phyloP scores from a whole-genome alignment of 2,329 filamentous ascomycete genomes.

The Metarhizium humberi region DNA sequence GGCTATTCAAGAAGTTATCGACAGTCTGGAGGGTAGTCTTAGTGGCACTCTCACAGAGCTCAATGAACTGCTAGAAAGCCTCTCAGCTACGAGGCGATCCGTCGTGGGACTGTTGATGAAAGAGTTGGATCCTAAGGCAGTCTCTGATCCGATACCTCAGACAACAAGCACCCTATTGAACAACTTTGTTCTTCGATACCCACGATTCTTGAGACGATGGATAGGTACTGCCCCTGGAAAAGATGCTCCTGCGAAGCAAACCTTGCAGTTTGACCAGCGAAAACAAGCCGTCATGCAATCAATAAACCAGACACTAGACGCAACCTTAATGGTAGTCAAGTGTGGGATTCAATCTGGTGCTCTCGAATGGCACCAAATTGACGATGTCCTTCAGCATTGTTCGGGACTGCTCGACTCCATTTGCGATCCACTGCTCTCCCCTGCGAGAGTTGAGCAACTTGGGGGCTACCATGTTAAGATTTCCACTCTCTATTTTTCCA shows the following conservation, averaged over 20 bases:
- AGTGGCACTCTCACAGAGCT: conserved; percentile 50
- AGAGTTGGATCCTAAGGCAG: conserved; percentile 12
- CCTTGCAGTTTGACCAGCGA: conserved; percentile 52
- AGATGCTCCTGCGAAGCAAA: conserved; percentile 44
- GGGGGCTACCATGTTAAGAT: conserved; percentile 53
- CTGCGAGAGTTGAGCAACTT: conserved; percentile 21
- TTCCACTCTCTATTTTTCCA: conserved; percentile 63
- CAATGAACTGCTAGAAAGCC: conserved; percentile 49
- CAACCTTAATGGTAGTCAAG: conserved; percentile 48
- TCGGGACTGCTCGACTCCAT: conserved; percentile 43
- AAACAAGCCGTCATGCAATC: conserved; percentile 42
- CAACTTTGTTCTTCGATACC: conserved; percentile 47
- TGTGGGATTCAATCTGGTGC: conserved; percentile 36
- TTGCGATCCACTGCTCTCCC: conserved; percentile 26
- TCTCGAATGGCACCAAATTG: conserved; percentile 44
- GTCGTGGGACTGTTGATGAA: conserved; percentile 38
- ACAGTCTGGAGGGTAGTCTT: conserved; percentile 47
- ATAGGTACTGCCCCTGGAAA: conserved; percentile 46
- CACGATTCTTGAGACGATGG: conserved; percentile 52
- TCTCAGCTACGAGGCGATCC: conserved; percentile 46
- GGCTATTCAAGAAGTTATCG: conserved; percentile 38
- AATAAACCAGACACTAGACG: conserved; percentile 50
- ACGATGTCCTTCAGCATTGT: conserved; percentile 49
- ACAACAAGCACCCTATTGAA: conserved; percentile 35
- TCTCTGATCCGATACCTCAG: conserved; percentile 5